Base-by-base conservation (phyloP, 2,329 filamentous ascomycete species). In the Arthrobotrys entomopaga region DNA sequence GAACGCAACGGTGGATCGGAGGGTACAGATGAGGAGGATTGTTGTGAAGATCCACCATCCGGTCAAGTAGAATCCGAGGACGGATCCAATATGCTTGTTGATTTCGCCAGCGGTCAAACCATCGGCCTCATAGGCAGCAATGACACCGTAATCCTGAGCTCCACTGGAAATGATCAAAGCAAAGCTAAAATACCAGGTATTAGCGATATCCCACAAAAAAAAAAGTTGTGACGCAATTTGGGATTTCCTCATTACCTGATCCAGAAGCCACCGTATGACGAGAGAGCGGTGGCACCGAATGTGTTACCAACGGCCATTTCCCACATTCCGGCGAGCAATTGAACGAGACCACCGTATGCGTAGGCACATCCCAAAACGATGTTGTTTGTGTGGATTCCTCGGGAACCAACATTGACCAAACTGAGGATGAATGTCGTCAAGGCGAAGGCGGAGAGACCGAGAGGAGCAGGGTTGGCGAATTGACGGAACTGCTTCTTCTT, bases 261-360 rank as follows among this genome's bases (percentile, higher is more conserved):
- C 91, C 91, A 94, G 86, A 94, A 94, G 76, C 91, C 91, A 78
- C 91, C 91, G 80, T 91, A 94, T 0, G 91, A 93, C 8, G 90
- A 91, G 67, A 94, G 83, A 19, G 91, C 90, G 22, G 91, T 93
- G 60, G 90, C 91, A 85, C 91, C 91, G 77, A 94, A 93, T 10
- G 91, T 94, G 85, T 94, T 94, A 67, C 91, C 91, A n/a, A 91
- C 86, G 40, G 91, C 90, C 87, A 94, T 91, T 83, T 94, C 91
- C 91, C 91, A 95, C 91, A 94, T 95, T 83, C 91, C 91, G 77
- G 91, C 90, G 20, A 92, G 84, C 58, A 94, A 84, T 83, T 95
- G 91, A 48, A 93, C 87, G 15, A 93, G 84, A 78, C 91, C 91
- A 79, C 91, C 91, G 80, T 93, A 93, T 22, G 86, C 91, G 78